A percentile compares a stretch with the other conserved stretches of the same genome.
Evolutionary conservation across 176 grass and related monocot genomes (phyloP).

Genomic region (Otatea glauca): DNA sequence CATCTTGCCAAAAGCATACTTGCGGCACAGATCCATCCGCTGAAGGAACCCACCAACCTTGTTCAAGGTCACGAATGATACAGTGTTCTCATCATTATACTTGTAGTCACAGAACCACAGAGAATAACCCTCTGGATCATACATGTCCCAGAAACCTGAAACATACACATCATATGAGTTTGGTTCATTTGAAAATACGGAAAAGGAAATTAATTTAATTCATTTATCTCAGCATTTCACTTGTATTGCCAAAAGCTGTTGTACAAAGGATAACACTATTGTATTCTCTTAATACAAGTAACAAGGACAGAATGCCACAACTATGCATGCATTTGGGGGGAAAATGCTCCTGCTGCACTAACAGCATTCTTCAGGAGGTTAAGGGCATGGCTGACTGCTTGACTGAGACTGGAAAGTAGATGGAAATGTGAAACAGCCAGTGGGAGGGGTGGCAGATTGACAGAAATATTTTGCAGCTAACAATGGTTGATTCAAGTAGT

Average conservation of each 20-base stretch:
- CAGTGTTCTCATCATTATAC: constrained; percentile 90
- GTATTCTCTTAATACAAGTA: background rate
- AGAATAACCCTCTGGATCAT: constrained; percentile 94
- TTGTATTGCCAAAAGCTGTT: background rate
- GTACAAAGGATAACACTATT: background rate
- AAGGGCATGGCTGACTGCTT: background rate
- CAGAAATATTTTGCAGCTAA: background rate
- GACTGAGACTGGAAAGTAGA: background rate
- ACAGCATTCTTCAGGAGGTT: background rate
- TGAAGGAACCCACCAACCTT: constrained; percentile 96
- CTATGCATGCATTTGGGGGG: background rate
- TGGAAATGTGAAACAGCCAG: background rate
- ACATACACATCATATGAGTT: background rate
- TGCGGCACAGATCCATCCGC: constrained; percentile 89
- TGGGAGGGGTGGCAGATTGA: background rate
- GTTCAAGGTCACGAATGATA: constrained; percentile 91
- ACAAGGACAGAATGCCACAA: background rate
- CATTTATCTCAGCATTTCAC: background rate
- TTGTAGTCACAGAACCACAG: constrained; percentile 99
- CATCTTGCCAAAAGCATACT: constrained; percentile 99
- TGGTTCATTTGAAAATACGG: background rate
- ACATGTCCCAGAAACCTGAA: constrained; percentile 99
- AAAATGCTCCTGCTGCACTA: background rate
- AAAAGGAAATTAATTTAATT: background rate
- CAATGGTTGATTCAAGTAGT: background rate